phyloP scores from a whole-genome alignment of 2,329 filamentous ascomycete species.

The Bisporella sp. region DNA sequence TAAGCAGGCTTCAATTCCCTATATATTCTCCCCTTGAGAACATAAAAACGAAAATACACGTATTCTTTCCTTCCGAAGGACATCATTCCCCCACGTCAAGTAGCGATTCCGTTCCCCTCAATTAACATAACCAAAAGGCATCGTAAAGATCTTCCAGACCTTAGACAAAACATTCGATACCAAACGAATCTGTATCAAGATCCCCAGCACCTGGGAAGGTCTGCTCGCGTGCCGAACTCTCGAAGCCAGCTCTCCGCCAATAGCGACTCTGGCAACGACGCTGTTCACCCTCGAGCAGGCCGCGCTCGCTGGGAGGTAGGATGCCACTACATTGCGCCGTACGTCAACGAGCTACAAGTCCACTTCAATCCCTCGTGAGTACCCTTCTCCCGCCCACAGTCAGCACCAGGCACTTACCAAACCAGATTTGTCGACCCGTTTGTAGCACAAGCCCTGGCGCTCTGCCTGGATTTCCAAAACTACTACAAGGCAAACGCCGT shows the following conservation, averaged over 20 bases:
- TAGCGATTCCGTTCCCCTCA: too few relatives aligned
- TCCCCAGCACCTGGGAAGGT: slow-evolving; percentile 57
- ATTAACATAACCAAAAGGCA: too few relatives aligned
- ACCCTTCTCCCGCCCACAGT: background rate
- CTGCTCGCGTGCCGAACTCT: slow-evolving; percentile 50
- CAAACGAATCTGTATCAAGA: slow-evolving; percentile 52
- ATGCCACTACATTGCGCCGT: slow-evolving; percentile 58
- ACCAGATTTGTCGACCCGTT: slow-evolving; percentile 39
- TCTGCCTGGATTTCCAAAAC: slow-evolving; percentile 41
- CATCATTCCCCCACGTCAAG: too few relatives aligned
- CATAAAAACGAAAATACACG: too few relatives aligned
- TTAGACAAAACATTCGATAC: slow-evolving; percentile 29
- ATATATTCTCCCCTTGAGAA: too few relatives aligned
- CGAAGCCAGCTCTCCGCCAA: slow-evolving; percentile 39
- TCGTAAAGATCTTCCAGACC: too few relatives aligned
- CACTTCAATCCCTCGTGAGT: slow-evolving; percentile 46
- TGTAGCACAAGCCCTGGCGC: slow-evolving; percentile 29
- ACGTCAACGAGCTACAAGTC: slow-evolving; percentile 58
- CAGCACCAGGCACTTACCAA: too few relatives aligned
- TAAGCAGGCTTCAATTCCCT: too few relatives aligned
- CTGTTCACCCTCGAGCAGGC: slow-evolving; percentile 57
- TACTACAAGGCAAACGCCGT: slow-evolving; percentile 39
- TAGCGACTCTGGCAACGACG: slow-evolving; percentile 55
- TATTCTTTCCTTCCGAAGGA: too few relatives aligned
- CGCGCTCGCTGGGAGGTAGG: slow-evolving; percentile 47